A percentile compares a stretch with the other conserved stretches of the same genome.
Evolutionary conservation across 805 yeast species (phyloP).

Genomic region (Torulaspora maleeae): DNA sequence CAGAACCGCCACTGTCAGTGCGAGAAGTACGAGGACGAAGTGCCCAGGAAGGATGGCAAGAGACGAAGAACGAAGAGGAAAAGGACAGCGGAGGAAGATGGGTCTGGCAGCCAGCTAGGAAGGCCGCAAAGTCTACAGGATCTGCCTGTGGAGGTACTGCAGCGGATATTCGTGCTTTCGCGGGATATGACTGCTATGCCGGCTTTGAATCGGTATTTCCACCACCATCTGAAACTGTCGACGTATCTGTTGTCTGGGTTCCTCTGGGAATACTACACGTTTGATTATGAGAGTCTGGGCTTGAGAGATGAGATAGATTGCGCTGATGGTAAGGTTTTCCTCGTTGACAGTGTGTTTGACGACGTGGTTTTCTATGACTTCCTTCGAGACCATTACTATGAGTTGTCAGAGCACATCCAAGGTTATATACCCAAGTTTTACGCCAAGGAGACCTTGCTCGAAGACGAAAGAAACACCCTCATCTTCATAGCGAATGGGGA

Average conservation of each 20-base stretch:
- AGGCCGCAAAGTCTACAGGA: conserved; percentile 8
- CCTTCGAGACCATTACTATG: conserved; percentile 4
- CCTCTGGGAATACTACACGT: conserved; percentile 13
- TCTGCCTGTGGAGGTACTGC: conserved; percentile 20
- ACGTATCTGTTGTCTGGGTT: conserved; percentile 10
- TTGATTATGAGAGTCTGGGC: neutral
- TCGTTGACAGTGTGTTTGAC: conserved; percentile 12
- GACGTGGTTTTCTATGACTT: conserved; percentile 2
- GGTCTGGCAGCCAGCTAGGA: neutral
- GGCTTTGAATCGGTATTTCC: conserved; percentile 18
- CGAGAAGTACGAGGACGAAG: neutral
- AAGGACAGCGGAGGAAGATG: neutral
- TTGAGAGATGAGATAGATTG: neutral
- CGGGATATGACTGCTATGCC: conserved; percentile 10
- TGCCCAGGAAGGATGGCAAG: neutral
- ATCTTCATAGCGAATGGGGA: conserved; percentile 1
- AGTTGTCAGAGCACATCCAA: neutral
- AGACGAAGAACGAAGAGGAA: neutral
- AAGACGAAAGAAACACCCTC: neutral
- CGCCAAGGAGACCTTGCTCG: conserved; percentile 2
- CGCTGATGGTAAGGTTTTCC: neutral
- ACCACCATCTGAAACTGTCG: conserved; percentile 17
- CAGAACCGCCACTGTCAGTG: neutral
- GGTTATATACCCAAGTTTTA: conserved; percentile 6
- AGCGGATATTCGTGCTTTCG: conserved; percentile 17